Evolutionary conservation across 1,284 basidiomycete species (phyloP).

Genomic region (Laetiporus sulphureus): DNA sequence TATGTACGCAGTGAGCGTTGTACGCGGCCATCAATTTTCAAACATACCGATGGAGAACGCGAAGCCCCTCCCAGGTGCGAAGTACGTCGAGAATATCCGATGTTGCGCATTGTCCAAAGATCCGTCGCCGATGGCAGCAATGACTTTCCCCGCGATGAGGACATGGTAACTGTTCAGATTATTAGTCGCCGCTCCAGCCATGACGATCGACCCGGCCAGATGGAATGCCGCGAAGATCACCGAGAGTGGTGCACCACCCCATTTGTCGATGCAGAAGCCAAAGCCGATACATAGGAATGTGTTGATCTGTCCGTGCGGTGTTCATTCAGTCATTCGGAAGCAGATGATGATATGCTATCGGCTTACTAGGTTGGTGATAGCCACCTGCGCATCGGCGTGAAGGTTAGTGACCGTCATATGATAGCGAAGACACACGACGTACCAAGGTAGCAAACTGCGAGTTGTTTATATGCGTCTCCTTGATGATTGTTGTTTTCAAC

Average conservation of each 20-base stretch:
- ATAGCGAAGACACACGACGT: neutral
- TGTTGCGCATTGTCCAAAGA: slow-evolving; percentile 41
- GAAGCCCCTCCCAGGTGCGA: slow-evolving; percentile 35
- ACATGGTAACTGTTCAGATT: slow-evolving; percentile 35
- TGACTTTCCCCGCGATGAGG: slow-evolving; percentile 35
- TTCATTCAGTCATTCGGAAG: neutral
- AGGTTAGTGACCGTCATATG: neutral
- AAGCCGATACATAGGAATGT: slow-evolving; percentile 36
- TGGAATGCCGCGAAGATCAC: slow-evolving; percentile 32
- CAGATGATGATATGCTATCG: neutral
- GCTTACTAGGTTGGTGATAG: slow-evolving; percentile 36
- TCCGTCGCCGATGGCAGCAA: slow-evolving; percentile 39
- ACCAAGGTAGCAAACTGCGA: slow-evolving; percentile 39
- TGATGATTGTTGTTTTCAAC: slow-evolving; percentile 39
- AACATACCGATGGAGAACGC: slow-evolving; percentile 33
- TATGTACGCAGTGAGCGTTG: no score
- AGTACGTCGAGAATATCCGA: slow-evolving; percentile 40
- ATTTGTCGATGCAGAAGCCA: slow-evolving; percentile 39
- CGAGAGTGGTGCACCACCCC: slow-evolving; percentile 33
- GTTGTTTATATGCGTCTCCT: slow-evolving; percentile 38
- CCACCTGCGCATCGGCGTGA: slow-evolving; percentile 20
- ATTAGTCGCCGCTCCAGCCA: slow-evolving; percentile 36
- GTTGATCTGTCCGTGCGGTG: slow-evolving; percentile 26
- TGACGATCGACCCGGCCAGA: slow-evolving; percentile 29
- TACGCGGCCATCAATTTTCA: no score